phyloP scores from a whole-genome alignment of 1,284 basidiomycete genomes.

The Pholiota adiposa region DNA sequence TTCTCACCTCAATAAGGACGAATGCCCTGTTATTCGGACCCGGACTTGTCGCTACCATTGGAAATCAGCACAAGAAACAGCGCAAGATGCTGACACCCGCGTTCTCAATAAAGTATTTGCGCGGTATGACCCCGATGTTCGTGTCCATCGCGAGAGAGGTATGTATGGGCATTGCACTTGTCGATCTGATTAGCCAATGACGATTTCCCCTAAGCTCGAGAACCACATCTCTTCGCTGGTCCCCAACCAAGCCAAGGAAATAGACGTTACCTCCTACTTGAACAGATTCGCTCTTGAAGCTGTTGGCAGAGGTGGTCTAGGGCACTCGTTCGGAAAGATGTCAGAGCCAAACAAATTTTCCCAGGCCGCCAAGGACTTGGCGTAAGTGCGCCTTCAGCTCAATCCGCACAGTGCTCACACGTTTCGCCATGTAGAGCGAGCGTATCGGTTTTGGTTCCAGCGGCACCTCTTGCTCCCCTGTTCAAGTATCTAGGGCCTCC shows the following conservation, averaged over 20 bases:
- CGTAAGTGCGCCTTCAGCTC: not conserved
- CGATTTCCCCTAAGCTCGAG: not conserved
- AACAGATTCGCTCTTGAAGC: conserved; percentile 29
- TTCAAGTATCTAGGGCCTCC: not conserved
- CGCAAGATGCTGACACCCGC: conserved; percentile 49
- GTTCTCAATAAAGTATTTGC: conserved; percentile 46
- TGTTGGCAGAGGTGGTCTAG: conserved; percentile 43
- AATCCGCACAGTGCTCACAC: not conserved
- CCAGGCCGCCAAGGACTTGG: not conserved
- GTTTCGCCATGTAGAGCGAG: not conserved
- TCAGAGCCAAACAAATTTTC: conserved; percentile 32
- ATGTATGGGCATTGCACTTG: not conserved
- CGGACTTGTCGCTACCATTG: conserved; percentile 5
- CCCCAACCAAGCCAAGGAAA: not conserved
- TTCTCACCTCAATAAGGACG: not conserved
- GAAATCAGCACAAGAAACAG: conserved; percentile 39
- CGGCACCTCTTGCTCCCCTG: not conserved
- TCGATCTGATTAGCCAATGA: not conserved
- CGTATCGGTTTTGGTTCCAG: not conserved
- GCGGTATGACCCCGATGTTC: conserved; percentile 31
- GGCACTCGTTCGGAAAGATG: conserved; percentile 27
- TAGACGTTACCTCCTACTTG: conserved; percentile 26
- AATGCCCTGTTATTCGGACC: conserved; percentile 4
- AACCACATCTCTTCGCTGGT: not conserved
- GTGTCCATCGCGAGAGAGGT: conserved; percentile 32